Evolutionary conservation across 179 eudicot species (phyloP), one percentile per base, ranked within the genome.

Genomic region (Camellia oleifera): DNA sequence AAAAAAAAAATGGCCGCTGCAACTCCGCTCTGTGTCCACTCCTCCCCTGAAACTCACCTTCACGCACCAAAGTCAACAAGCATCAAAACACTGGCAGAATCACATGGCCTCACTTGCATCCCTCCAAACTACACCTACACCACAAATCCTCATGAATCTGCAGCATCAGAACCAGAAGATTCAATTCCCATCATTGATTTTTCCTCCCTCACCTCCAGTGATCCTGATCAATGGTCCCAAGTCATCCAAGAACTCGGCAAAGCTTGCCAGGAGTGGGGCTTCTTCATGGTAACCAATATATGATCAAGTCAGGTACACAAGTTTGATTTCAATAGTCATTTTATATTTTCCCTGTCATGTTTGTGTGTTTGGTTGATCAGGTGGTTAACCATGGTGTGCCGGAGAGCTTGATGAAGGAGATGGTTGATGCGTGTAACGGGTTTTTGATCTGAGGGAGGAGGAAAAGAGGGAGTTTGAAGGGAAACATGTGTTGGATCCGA

Each of bases 251-350:
- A 87, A 56, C 89, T 91, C 6, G 87, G 68, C 53, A 78, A 60
- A 72, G 93, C 93, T 5, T 90, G 93, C 57, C 78, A 77, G 75
- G 92, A 90, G 0, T 92, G 96, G 93, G 93, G 96, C 54, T 90
- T 90, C 87, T 92, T 75, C 68, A 17, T 42, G 78, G 78, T 75
- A 75, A 26, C 14, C 7, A 32, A 40, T 7, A 32, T 32, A 32
- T 32, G 40, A 32, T 32, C 40, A 32, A 32, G 40, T 32, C 40
- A 32, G 40, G 40, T 32, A 32, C 40, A 32, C 40, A 32, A 32
- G 40, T 32, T 32, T 32, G 40, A 32, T 32, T 32, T 32, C 40
- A 57, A 57, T 57, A 57, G 61, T 57, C 61, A 3, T 9, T 11
- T 57, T 57, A 7, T 57, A 9, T 13, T 57, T 57, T 57, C 11